These are phyloP conservation scores for Verticillium nubilum DNA, from an alignment of 2,329 filamentous ascomycete species.

Conservation along the genomic window DNA sequence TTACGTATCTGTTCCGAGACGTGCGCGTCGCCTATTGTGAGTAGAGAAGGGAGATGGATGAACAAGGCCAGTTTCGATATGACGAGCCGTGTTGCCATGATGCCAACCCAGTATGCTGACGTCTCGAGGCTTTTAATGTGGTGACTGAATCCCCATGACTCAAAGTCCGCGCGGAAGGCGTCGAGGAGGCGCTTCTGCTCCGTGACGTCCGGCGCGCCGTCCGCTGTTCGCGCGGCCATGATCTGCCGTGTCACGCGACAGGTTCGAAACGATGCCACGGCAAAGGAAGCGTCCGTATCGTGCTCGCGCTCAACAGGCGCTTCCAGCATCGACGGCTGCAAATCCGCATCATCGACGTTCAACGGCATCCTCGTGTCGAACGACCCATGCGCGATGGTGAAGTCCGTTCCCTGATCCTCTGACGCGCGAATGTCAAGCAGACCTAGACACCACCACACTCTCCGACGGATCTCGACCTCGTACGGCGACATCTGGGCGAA, in stretches of 20 bases:
- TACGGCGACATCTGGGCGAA: constrained; percentile 51
- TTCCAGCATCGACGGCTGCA: constrained; percentile 39
- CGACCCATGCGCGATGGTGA: constrained; percentile 36
- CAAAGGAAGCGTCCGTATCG: constrained; percentile 46
- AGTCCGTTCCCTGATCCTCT: constrained; percentile 47
- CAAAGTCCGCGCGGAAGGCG: constrained; percentile 35
- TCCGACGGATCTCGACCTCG: constrained; percentile 54
- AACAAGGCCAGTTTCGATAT: constrained; percentile 50
- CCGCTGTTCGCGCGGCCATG: constrained; percentile 23
- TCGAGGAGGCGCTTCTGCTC: constrained; percentile 39
- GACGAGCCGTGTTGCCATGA: constrained; percentile 36
- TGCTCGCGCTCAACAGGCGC: constrained; percentile 42
- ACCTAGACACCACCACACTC: constrained; percentile 57
- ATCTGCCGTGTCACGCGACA: constrained; percentile 29
- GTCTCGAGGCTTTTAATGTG: constrained; percentile 24
- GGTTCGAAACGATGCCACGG: constrained; percentile 30
- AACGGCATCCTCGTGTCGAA: constrained; percentile 50
- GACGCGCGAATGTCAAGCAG: constrained; percentile 51
- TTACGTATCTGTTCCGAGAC: constrained; percentile 32
- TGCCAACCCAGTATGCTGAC: constrained; percentile 30
- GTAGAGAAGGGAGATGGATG: constrained; percentile 46
- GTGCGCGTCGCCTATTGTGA: constrained; percentile 30
- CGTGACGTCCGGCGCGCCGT: constrained; percentile 24
- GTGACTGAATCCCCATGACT: constrained; percentile 33
- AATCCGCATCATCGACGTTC: constrained; percentile 52